A percentile compares a stretch with the other conserved stretches of the same genome.
Conservation (phyloP, 768 basidiomycete genomes). For the Vararia minispora region DNA sequence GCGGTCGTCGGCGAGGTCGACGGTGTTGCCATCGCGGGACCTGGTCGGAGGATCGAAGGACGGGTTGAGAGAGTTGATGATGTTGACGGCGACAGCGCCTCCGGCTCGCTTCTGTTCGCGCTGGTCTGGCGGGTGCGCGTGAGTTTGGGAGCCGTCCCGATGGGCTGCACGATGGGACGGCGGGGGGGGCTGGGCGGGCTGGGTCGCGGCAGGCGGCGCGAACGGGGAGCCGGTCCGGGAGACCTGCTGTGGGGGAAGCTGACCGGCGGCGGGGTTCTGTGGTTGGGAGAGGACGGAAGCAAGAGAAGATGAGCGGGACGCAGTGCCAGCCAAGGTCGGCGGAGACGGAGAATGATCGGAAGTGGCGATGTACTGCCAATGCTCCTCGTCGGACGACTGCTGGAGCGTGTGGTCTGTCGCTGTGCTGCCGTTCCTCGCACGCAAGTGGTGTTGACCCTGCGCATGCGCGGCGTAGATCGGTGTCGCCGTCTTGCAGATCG, state of each 20-base stretch:
- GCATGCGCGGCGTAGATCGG: constrained; percentile 17
- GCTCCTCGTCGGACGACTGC: constrained; percentile 28
- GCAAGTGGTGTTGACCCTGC: constrained; percentile 15
- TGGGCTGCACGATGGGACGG: constrained; percentile 2
- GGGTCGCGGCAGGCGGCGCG: too few relatives aligned
- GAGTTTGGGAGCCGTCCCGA: too few relatives aligned
- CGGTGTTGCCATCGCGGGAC: too few relatives aligned
- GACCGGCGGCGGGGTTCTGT: constrained; percentile 1
- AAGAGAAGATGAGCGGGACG: constrained; percentile 41
- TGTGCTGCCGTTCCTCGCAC: constrained; percentile 3
- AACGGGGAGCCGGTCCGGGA: constrained; percentile 9
- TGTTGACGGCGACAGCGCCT: constrained; percentile 33
- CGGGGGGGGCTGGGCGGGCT: neutral
- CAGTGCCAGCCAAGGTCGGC: constrained; percentile 15
- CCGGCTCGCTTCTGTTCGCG: constrained; percentile 19
- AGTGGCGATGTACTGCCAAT: constrained; percentile 32
- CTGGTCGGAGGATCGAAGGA: constrained; percentile 19
- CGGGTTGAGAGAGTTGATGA: constrained; percentile 55
- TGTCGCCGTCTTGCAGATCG: too few relatives aligned
- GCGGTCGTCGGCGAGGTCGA: too few relatives aligned
- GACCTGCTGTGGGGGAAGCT: too few relatives aligned
- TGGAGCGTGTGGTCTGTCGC: constrained; percentile 19
- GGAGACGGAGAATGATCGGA: constrained; percentile 16
- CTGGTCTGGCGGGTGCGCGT: constrained; percentile 14
- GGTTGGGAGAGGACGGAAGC: constrained; percentile 34